Evolutionary conservation across 805 yeast genomes (phyloP), one percentile per base, ranked within the genome.

Genomic region (Barnettozyma vustinii): DNA sequence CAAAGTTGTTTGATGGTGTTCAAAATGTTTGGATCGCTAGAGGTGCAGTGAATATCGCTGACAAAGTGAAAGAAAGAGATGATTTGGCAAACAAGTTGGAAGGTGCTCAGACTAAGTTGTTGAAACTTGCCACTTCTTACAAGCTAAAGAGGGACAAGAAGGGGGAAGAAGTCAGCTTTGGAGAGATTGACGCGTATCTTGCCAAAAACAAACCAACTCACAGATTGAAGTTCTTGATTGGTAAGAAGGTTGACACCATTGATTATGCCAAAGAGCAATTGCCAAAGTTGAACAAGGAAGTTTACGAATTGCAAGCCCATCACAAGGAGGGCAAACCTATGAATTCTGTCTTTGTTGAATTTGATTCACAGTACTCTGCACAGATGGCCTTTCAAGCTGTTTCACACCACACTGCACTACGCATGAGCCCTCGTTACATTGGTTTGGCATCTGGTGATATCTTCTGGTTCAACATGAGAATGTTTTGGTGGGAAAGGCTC

Each of bases 21-120:
- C 84, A 80, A 60, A 73, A 80, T 52, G 84, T 92, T 44, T 87
- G 90, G 81, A 82, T 90, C 41, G 81, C 91, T 26, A 77, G 96
- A 62, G 81, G 80, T 56, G 64, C 72, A 52, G 65, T 75, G 48
- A 67, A 74, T 36, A 74, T 92, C 50, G 79, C 72, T 8, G 66
- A 71, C 32, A 75, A 76, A 57, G 84, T 87, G 32, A 62, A 68
- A 16, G 70, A 77, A 57, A 81, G 98, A 63, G 77, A 77, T 36
- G 64, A 65, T 18, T 66, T 87, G 52, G 88, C 85, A 4, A 55
- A 60, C 51, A 74, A 73, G 56, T 73, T 92, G 46, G 99, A 92
- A 65, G 68, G 61, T 39, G 84, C 92, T 12, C 80, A 83, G 53
- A 80, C 74, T 56, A 63, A 70, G 30, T 69, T 85, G 42, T 67